Conservation (phyloP, 164 flowering plant genomes). For the Berberis vulgaris region DNA sequence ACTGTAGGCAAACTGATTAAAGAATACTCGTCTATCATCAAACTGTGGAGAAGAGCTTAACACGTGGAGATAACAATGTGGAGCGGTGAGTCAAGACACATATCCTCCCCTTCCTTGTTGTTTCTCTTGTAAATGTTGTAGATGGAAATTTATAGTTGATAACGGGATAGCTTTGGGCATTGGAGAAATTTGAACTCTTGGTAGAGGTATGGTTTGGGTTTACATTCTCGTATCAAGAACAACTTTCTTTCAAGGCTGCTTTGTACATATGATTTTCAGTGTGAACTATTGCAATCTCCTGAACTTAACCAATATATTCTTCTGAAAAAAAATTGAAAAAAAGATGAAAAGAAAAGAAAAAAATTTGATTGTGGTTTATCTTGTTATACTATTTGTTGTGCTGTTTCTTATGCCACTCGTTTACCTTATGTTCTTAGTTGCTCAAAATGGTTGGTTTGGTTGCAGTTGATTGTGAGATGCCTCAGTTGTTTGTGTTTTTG, state of each 20-base stretch:
- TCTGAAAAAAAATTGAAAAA: constrained; percentile 10
- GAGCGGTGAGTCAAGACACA: background rate
- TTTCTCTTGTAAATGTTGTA: constrained; percentile 58
- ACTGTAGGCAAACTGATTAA: constrained; percentile 2
- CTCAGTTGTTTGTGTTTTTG: too few relatives aligned
- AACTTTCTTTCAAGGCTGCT: constrained; percentile 14
- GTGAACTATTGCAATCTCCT: constrained; percentile 16
- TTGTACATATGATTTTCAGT: constrained; percentile 31
- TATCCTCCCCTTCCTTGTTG: constrained; percentile 7
- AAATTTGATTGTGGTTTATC: too few relatives aligned
- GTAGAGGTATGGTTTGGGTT: constrained; percentile 10
- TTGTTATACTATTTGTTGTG: too few relatives aligned
- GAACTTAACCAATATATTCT: constrained; percentile 36
- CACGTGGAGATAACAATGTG: background rate
- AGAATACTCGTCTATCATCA: background rate
- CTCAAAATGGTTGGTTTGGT: too few relatives aligned
- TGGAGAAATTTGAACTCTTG: constrained; percentile 16
- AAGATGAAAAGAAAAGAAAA: constrained; percentile 7
- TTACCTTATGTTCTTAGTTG: too few relatives aligned
- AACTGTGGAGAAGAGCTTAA: background rate
- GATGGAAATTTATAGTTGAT: constrained; percentile 26
- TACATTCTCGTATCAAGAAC: constrained; percentile 2
- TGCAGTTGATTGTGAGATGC: too few relatives aligned
- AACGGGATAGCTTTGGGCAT: constrained; percentile 1
- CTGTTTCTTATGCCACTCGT: too few relatives aligned